Base-by-base conservation (phyloP, 257 asterid species). In the Fraxinus quadrangulata region DNA sequence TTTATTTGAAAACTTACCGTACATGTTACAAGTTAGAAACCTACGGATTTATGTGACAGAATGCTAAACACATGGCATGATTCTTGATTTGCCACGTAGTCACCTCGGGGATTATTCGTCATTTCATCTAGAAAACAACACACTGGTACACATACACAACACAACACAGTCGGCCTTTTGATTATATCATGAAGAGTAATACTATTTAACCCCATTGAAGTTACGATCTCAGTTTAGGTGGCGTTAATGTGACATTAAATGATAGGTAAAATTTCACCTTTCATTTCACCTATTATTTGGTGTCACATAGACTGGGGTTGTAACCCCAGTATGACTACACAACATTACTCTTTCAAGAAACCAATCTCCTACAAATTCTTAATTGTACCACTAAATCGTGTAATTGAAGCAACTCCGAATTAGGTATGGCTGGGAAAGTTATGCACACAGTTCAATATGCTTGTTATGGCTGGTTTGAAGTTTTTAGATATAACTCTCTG, bases 371-470 rank as follows among this genome's bases (percentile, higher is more conserved):
- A 19, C 69, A 24, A 40, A 40, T 63, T 63, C 17, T 24, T 24
- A 0, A 1, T 26, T 63, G 17, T 63, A 63, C 19, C 69, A 24
- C 31, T 10, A 63, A 26, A 11, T 63, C 26, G 2, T 63, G 34
- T 23, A 63, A 24, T 26, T 26, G 34, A 63, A 61, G 33, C 31
- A 23, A 3, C 54, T 69, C 40, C 51, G 54, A 73, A 39, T 68
- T 77, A 39, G 31, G n/a, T 72, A 92, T 90, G 97, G 89, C 94
- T 42, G 94, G 61, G 70, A 91, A 83, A 77, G 79, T 91, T 65
- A 95, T 95, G 99, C 97, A 72, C 21, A 98, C 96, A 34, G 70
- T 95, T 65, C 91, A 80, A 84, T 95, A 84, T 86, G 85, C 84
- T 26, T 54, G 83, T 17, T 93, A 91, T 76, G 98, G 97, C 93